These are phyloP conservation scores for Penicillium waksmanii DNA, from an alignment of 495 filamentous ascomycete species.

Conservation along the genomic window DNA sequence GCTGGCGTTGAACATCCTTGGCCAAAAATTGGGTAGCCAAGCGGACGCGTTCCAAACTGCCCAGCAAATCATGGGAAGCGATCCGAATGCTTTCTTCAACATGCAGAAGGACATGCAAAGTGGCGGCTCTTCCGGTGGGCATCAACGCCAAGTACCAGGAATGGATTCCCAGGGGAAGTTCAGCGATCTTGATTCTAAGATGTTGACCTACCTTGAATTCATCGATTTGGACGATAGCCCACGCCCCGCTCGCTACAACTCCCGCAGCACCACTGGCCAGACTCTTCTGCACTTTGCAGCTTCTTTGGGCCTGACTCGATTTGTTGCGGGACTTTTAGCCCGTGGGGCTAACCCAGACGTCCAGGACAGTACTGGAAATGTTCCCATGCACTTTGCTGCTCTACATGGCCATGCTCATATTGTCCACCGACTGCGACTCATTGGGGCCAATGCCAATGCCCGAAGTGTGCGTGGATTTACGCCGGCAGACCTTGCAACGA, in stretches of 20 bases:
- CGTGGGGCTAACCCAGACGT: conserved; percentile 78
- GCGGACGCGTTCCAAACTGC: conserved; percentile 55
- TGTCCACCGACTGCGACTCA: conserved; percentile 70
- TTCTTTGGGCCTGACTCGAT: conserved; percentile 72
- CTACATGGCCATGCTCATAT: conserved; percentile 76
- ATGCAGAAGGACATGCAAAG: conserved; percentile 51
- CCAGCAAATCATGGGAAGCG: conserved; percentile 55
- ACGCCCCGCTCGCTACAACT: conserved; percentile 65
- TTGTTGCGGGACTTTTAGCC: conserved; percentile 79
- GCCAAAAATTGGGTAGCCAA: conserved; percentile 51
- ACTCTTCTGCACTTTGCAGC: conserved; percentile 83
- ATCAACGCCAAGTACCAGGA: conserved; percentile 51
- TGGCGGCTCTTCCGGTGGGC: conserved; percentile 37
- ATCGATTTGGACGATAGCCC: conserved; percentile 78
- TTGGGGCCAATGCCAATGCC: conserved; percentile 71
- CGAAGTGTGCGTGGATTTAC: conserved; percentile 73
- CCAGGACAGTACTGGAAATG: conserved; percentile 79
- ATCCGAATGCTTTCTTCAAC: conserved; percentile 46
- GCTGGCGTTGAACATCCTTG: conserved; percentile 50
- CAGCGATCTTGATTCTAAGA: conserved; percentile 67
- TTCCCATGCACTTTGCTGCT: conserved; percentile 83
- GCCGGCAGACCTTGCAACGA: conserved; percentile 71
- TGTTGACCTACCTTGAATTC: conserved; percentile 74
- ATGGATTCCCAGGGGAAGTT: conserved; percentile 45
- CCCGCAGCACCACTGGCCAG: conserved; percentile 67